Conservation (phyloP, 192 early-diverging fungal species). For the Gryganskiella cystojenkinii region DNA sequence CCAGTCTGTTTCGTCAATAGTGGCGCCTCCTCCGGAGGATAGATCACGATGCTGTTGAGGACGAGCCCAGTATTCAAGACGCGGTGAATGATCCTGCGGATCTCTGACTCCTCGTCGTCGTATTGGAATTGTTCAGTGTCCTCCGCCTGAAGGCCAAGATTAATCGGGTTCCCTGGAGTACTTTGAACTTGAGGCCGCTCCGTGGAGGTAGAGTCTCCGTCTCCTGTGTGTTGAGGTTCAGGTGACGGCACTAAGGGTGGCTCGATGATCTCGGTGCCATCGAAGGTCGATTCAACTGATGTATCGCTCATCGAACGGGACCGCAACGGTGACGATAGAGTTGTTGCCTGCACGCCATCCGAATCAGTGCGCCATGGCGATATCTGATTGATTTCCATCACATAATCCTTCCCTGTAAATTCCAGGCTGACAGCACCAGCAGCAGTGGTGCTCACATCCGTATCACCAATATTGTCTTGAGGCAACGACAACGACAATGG, state of each 20-base stretch:
- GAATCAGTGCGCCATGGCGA: too few relatives aligned
- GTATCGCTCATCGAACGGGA: too few relatives aligned
- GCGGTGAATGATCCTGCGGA: conserved; percentile 23
- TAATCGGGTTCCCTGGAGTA: conserved; percentile 35
- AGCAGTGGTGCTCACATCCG: neutral
- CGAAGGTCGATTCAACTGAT: too few relatives aligned
- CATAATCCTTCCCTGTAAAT: too few relatives aligned
- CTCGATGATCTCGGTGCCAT: too few relatives aligned
- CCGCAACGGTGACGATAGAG: too few relatives aligned
- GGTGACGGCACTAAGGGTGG: neutral
- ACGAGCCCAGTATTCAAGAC: conserved; percentile 32
- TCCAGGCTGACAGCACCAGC: neutral
- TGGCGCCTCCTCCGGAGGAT: neutral
- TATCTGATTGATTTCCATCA: too few relatives aligned
- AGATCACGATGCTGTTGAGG: conserved; percentile 18
- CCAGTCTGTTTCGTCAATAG: neutral
- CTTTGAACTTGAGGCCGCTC: neutral
- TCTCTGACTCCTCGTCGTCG: conserved; percentile 29
- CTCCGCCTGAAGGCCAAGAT: conserved; percentile 14
- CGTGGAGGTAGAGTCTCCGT: neutral
- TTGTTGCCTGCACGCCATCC: too few relatives aligned
- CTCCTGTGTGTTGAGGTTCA: neutral
- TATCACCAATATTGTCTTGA: neutral
- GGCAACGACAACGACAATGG: neutral
- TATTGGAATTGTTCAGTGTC: conserved; percentile 16